Conservation (phyloP, 768 basidiomycete genomes). For the Trametopsis cervina region DNA sequence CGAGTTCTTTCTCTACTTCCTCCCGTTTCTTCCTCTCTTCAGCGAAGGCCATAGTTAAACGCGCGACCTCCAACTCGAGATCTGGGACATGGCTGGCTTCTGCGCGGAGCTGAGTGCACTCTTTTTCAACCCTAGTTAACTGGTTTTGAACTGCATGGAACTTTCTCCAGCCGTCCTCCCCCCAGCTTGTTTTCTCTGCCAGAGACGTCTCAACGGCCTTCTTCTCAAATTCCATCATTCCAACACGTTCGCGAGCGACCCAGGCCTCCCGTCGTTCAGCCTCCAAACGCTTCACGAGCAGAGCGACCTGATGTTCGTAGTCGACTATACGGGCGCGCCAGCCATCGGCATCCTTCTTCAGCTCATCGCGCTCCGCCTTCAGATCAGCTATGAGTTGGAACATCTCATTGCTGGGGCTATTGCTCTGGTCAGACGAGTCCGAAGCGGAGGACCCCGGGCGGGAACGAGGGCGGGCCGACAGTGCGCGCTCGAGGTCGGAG, state of each 20-base stretch:
- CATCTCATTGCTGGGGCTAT: conserved; percentile 72
- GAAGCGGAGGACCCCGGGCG: conserved; percentile 42
- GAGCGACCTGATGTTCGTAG: conserved; percentile 61
- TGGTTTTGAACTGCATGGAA: conserved; percentile 19
- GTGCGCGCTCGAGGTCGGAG: conserved; percentile 69
- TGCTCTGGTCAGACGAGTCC: conserved; percentile 28
- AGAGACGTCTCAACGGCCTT: conserved; percentile 44
- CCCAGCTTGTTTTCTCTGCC: conserved; percentile 26
- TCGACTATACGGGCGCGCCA: conserved; percentile 77
- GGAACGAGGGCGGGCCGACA: conserved; percentile 38
- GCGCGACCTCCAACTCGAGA: conserved; percentile 14
- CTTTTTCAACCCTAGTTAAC: conserved; percentile 26
- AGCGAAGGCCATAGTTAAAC: conserved; percentile 25
- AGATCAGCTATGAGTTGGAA: conserved; percentile 66
- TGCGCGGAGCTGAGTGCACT: conserved; percentile 30
- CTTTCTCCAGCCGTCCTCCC: conserved; percentile 25
- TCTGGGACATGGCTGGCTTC: conserved; percentile 15
- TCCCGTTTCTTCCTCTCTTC: conserved; percentile 35
- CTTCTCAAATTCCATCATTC: conserved; percentile 64
- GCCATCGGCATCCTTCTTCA: conserved; percentile 82
- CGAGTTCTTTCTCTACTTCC: conserved; percentile 50
- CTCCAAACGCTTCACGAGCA: conserved; percentile 65
- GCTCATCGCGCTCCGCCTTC: conserved; percentile 83
- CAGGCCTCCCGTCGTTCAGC: conserved; percentile 78
- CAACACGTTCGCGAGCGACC: conserved; percentile 70